A percentile compares a stretch with the other conserved stretches of the same genome.
These are phyloP conservation scores for Cylindrotheca fusiformis DNA, from an alignment of 108 stramenopile genomes.

Conservation along the genomic window DNA sequence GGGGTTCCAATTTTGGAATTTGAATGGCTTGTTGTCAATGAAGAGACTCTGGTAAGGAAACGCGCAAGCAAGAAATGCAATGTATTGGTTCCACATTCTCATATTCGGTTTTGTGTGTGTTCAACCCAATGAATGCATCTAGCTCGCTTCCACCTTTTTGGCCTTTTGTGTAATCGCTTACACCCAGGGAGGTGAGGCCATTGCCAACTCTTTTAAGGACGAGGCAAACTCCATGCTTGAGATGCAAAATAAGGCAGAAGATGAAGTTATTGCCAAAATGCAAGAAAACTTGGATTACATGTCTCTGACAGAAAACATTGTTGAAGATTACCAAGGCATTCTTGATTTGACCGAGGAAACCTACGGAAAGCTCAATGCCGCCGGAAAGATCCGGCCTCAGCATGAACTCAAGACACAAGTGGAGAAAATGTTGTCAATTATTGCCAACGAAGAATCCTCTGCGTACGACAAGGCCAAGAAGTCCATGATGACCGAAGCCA, in stretches of 20 bases:
- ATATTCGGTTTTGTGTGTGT: not conserved
- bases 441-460: slow-evolving; percentile 65
- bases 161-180: slow-evolving; percentile 80
- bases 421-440: slow-evolving; percentile 68
- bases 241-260: slow-evolving; percentile 75
- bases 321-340: slow-evolving; percentile 65
- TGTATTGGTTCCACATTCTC: not conserved
- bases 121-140: not conserved
- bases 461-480: slow-evolving; percentile 78
- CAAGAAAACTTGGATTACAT: slow-evolving; percentile 75
- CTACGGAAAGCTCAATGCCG: slow-evolving; percentile 78
- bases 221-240: slow-evolving; percentile 69
- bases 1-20: slow-evolving; percentile 82
- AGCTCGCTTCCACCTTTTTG: slow-evolving; percentile 80
- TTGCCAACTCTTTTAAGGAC: slow-evolving; percentile 74
- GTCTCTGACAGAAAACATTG: slow-evolving; percentile 68
- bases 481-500: slow-evolving; percentile 80
- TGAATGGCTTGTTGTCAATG: slow-evolving; percentile 81
- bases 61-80: too few relatives aligned
- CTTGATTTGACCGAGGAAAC: slow-evolving; percentile 55
- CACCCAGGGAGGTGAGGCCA: slow-evolving; percentile 83
- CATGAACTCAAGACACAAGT: slow-evolving; percentile 85
- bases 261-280: slow-evolving; percentile 73
- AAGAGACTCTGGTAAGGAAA: slow-evolving; percentile 60
- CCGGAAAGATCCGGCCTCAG: slow-evolving; percentile 82